Conservation (phyloP, 2,329 filamentous ascomycete species). For the Fusarium miscanthi region DNA sequence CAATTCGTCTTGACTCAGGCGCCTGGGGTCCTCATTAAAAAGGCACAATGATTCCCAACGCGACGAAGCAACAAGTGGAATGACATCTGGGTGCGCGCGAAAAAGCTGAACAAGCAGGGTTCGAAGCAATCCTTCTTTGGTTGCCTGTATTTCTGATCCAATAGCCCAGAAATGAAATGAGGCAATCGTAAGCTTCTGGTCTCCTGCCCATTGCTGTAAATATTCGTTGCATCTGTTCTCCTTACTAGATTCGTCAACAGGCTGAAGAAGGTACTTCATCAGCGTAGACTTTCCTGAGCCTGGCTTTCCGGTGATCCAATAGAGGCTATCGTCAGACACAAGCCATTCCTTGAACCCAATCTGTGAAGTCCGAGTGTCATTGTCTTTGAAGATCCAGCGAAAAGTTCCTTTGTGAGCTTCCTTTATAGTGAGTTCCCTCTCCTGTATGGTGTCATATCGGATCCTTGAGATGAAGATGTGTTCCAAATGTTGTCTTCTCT, state of each 20-base stretch:
- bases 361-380: rapidly evolving
- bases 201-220: background rate
- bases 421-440: constrained; percentile 18
- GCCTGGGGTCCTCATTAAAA: background rate
- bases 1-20: background rate
- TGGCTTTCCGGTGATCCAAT: constrained; percentile 30
- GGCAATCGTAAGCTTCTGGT: background rate
- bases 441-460: constrained; percentile 13
- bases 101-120: constrained; percentile 19
- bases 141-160: constrained; percentile 3
- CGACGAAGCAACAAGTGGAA: background rate
- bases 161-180: constrained; percentile 31
- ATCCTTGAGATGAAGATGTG: constrained; percentile 1
- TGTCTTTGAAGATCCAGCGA: constrained; percentile 5
- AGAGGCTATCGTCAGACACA: background rate
- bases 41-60: constrained; percentile 18
- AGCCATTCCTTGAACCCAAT: constrained; percentile 17
- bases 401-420: constrained; percentile 19
- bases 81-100: background rate
- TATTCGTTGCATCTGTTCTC: background rate
- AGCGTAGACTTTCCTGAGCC: constrained; percentile 16
- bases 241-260: rapidly evolving
- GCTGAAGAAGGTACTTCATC: constrained; percentile 14
- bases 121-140: background rate
- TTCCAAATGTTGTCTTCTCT: background rate